These are phyloP conservation scores for Hammondia hammondi DNA, from an alignment of 169 alveolate species.

Conservation along the genomic window DNA sequence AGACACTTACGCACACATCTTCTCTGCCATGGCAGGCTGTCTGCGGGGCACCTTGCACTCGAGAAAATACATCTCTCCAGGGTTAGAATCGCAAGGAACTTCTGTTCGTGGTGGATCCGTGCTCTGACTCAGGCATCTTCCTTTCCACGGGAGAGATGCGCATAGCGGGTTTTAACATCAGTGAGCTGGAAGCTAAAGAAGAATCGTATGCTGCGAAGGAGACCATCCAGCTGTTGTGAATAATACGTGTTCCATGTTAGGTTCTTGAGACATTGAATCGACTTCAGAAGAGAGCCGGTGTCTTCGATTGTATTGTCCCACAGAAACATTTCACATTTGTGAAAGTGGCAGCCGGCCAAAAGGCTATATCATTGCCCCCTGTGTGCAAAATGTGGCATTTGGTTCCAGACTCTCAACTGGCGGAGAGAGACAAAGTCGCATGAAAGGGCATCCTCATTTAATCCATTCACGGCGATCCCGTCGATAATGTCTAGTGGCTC, in stretches of 20 bases:
- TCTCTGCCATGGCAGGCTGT: background rate
- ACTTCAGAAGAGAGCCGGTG: background rate
- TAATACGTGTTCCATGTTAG: background rate
- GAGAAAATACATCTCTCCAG: background rate
- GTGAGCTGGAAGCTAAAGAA: background rate
- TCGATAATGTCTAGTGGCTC: background rate
- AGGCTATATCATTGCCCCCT: background rate
- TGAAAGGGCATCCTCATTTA: background rate
- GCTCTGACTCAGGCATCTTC: background rate
- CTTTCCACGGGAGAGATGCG: background rate
- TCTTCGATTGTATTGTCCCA: background rate
- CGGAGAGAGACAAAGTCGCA: background rate
- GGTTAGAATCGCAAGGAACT: background rate
- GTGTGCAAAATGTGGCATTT: background rate
- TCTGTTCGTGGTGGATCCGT: background rate
- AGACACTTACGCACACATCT: background rate
- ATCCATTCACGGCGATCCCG: background rate
- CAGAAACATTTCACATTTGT: background rate
- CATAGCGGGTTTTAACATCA: background rate
- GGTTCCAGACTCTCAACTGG: background rate
- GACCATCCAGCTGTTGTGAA: background rate
- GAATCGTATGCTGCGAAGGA: background rate
- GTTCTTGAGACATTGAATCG: background rate
- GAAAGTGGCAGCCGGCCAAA: background rate
- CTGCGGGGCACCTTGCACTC: background rate